phyloP scores from a whole-genome alignment of 169 alveolate genomes.

The Cryptosporidium parvum region DNA sequence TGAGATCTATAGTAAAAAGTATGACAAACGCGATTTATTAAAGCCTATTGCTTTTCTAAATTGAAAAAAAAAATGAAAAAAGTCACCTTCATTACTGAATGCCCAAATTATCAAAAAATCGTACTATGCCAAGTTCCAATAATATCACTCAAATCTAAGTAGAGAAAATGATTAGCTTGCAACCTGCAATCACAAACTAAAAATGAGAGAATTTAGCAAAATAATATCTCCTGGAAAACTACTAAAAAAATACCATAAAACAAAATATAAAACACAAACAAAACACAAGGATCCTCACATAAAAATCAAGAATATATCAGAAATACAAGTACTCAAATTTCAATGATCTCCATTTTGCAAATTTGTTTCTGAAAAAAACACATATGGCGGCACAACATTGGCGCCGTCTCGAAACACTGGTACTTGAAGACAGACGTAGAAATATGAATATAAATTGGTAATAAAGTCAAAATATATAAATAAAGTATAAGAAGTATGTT shows the following conservation, averaged over 20 bases:
- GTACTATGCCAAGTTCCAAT: no score
- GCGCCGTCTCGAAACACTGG: conserved; percentile 30
- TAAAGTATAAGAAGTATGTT: background rate
- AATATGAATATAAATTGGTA: background rate
- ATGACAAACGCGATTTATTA: background rate
- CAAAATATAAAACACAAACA: background rate
- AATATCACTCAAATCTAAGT: no score
- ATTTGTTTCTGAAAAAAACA: background rate
- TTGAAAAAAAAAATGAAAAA: background rate
- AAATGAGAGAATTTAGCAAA: background rate
- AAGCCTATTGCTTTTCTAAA: background rate
- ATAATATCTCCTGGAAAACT: background rate
- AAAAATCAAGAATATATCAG: background rate
- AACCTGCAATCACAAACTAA: background rate
- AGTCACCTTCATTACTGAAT: no score
- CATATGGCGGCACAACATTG: background rate
- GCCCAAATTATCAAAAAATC: background rate
- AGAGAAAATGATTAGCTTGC: background rate
- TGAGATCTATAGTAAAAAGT: no score
- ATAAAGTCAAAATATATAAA: background rate
- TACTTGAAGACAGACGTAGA: conserved; percentile 17
- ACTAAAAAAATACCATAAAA: background rate
- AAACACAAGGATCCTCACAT: conserved; percentile 9
- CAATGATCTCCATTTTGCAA: background rate
- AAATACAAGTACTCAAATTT: background rate